Conservation (phyloP, 139 green algal genomes). For the Coccomyxa sp. region DNA sequence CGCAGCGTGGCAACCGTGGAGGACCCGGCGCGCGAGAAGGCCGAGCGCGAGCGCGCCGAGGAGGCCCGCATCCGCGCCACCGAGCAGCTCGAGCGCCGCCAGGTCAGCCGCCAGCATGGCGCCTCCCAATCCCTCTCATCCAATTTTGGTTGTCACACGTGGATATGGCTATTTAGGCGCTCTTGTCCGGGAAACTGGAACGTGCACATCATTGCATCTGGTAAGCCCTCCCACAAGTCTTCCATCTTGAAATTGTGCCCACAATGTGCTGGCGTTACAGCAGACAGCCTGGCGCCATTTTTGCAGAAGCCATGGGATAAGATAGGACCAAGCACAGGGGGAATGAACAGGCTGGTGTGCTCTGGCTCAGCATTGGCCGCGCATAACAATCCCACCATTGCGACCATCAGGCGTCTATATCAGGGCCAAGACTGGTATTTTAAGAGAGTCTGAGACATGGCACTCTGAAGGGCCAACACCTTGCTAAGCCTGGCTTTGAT, state of each 20-base stretch:
- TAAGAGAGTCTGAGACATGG: not conserved
- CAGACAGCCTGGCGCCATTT: too few relatives aligned
- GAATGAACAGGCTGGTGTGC: too few relatives aligned
- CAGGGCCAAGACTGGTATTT: too few relatives aligned
- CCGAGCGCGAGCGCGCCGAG: constrained; percentile 29
- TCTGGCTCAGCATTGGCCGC: too few relatives aligned
- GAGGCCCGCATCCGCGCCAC: constrained; percentile 32
- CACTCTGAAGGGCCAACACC: not conserved
- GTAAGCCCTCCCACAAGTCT: not conserved
- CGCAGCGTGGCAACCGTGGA: constrained; percentile 30
- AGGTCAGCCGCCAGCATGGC: not conserved
- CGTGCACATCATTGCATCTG: not conserved
- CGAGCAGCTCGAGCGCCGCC: constrained; percentile 24
- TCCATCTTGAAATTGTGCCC: not conserved
- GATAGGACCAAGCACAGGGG: too few relatives aligned
- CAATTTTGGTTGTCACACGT: not conserved
- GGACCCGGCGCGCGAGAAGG: constrained; percentile 35
- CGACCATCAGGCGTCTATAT: not conserved
- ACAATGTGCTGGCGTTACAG: too few relatives aligned
- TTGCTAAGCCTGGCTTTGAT: not conserved
- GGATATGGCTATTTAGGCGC: not conserved
- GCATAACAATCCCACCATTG: too few relatives aligned
- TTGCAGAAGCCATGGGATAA: too few relatives aligned
- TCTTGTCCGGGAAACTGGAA: not conserved
- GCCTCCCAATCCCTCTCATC: too few relatives aligned